Evolutionary conservation across 768 basidiomycete species (phyloP).

Genomic region (Lenzites betulinus): DNA sequence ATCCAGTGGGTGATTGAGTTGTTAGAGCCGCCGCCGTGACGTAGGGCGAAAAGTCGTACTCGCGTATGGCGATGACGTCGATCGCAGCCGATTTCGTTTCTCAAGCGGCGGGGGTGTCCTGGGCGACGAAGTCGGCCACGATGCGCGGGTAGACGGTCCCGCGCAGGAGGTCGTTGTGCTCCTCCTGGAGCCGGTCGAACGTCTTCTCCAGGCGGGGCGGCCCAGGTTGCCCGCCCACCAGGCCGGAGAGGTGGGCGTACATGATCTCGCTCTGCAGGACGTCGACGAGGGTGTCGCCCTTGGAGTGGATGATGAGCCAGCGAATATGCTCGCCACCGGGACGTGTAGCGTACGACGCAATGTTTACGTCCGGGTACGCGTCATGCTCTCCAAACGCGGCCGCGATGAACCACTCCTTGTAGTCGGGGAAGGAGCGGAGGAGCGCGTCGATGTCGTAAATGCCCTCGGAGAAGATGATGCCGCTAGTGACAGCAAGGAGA

Average conservation of each 20-base stretch:
- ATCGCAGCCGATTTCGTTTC: too few species aligned
- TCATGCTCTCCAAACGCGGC: slow-evolving; percentile 55
- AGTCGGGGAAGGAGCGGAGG: slow-evolving; percentile 63
- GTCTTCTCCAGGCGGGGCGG: slow-evolving; percentile 3
- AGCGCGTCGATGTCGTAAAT: slow-evolving; percentile 75
- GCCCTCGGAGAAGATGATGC: slow-evolving; percentile 70
- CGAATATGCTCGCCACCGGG: slow-evolving; percentile 38
- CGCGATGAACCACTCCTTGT: slow-evolving; percentile 70
- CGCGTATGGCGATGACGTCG: too few species aligned
- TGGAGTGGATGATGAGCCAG: slow-evolving; percentile 80
- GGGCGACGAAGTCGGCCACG: slow-evolving; percentile 18
- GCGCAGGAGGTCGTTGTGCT: slow-evolving; percentile 23
- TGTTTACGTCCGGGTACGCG: slow-evolving; percentile 53
- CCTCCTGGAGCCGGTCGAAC: slow-evolving; percentile 20
- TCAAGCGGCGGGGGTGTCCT: neutral
- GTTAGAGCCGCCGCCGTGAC: too few species aligned
- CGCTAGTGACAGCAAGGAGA: slow-evolving; percentile 50
- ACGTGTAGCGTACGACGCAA: slow-evolving; percentile 43
- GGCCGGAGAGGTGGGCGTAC: slow-evolving; percentile 51
- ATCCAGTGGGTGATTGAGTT: too few species aligned
- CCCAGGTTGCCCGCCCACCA: neutral
- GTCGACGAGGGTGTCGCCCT: slow-evolving; percentile 70
- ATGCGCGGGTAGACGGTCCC: slow-evolving; percentile 22
- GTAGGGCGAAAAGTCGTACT: too few species aligned
- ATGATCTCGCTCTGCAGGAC: slow-evolving; percentile 61